Evolutionary conservation across 192 early-diverging fungal genomes (phyloP).

Genomic region (Entrophospora sp.): DNA sequence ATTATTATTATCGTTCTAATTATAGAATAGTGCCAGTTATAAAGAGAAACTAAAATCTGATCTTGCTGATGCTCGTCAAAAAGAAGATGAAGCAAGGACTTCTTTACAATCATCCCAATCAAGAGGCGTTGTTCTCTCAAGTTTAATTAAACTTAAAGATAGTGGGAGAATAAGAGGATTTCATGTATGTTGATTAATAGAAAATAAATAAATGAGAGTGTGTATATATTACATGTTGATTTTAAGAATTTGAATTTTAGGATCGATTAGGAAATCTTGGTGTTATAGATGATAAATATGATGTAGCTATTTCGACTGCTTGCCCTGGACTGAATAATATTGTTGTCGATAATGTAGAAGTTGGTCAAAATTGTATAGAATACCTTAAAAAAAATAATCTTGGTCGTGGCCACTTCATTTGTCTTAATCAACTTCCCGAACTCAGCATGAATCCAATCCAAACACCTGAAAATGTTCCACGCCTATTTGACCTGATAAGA

Average conservation of each 20-base stretch:
- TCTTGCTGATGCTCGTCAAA: conserved; percentile 41
- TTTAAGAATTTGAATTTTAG: conserved; percentile 23
- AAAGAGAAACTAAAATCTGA: conserved; percentile 32
- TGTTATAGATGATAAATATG: conserved; percentile 86
- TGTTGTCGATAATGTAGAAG: conserved; percentile 82
- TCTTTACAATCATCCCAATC: conserved; percentile 55
- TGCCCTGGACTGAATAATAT: conserved; percentile 78
- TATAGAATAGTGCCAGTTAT: conserved; percentile 30
- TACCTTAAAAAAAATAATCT: conserved; percentile 75
- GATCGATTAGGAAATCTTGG: conserved; percentile 94
- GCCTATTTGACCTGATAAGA: conserved; percentile 85
- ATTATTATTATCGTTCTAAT: not conserved
- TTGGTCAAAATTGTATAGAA: conserved; percentile 84
- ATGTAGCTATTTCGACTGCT: conserved; percentile 90
- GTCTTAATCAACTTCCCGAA: conserved; percentile 65
- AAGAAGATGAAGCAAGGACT: conserved; percentile 61
- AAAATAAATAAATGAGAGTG: not conserved
- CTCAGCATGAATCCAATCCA: conserved; percentile 40
- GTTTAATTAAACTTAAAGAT: conserved; percentile 61
- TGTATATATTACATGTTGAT: not conserved
- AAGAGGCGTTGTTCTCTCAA: conserved; percentile 58
- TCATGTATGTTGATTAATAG: conserved; percentile 35
- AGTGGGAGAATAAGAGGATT: conserved; percentile 69
- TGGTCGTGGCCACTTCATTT: conserved; percentile 78
- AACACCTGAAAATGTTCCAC: conserved; percentile 71